phyloP scores from a whole-genome alignment of 441 rosid species.

The Monsonia emarginata region DNA sequence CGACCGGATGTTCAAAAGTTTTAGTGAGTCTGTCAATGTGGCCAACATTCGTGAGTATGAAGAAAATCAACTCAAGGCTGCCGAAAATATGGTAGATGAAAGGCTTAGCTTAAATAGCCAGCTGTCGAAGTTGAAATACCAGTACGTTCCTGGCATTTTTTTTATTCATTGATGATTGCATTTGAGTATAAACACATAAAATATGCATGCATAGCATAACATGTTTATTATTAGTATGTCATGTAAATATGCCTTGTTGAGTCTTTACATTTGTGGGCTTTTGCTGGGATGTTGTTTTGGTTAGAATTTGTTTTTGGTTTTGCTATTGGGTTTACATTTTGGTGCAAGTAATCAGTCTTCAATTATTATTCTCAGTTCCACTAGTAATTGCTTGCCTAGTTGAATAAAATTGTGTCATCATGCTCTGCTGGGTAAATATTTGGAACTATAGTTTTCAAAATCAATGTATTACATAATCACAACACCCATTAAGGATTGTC shows the following conservation, averaged over 20 bases:
- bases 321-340: background rate
- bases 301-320: background rate
- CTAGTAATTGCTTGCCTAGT: background rate
- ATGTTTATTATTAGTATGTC: background rate
- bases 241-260: background rate
- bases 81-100: slow-evolving; percentile 81
- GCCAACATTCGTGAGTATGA: slow-evolving; percentile 93
- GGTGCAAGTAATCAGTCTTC: background rate
- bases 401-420: too few relatives aligned
- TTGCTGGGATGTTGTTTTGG: background rate
- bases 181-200: background rate
- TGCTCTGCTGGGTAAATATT: background rate
- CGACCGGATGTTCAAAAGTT: slow-evolving; percentile 66
- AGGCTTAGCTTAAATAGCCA: slow-evolving; percentile 86
- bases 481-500: background rate
- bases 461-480: background rate
- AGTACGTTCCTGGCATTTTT: slow-evolving; percentile 47
- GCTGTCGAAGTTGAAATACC: slow-evolving; percentile 90
- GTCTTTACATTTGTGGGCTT: background rate
- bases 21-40: slow-evolving; percentile 78
- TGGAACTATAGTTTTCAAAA: background rate
- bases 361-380: background rate
- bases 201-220: background rate
- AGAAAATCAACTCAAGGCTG: slow-evolving; percentile 90
- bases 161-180: slow-evolving; percentile 1